Conservation (phyloP, 2,329 filamentous ascomycete genomes). For the Penicillium griseofulvum region DNA sequence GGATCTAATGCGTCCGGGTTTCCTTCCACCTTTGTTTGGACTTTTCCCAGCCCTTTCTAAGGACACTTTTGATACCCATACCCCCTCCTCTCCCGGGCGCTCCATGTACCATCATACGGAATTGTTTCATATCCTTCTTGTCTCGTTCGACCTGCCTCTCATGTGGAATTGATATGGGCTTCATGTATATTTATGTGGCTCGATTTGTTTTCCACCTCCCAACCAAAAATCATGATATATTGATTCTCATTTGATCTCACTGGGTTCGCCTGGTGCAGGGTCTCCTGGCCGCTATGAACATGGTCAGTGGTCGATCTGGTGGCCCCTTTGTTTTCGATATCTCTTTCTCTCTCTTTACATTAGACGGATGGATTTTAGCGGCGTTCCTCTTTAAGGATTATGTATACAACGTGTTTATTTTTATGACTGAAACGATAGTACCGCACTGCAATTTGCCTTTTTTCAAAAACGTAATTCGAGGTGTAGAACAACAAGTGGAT, state of each 20-base stretch:
- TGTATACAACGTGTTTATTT: conserved; percentile 19
- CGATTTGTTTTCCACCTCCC: not conserved
- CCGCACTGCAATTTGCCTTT: not conserved
- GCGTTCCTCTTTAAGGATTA: conserved; percentile 12
- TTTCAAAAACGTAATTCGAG: not conserved
- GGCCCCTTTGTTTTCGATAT: conserved; percentile 1
- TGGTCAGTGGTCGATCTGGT: conserved; percentile 16
- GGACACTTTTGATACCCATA: conserved; percentile 25
- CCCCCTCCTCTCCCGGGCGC: conserved; percentile 13
- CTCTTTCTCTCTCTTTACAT: not conserved
- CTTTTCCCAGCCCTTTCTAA: conserved; percentile 7
- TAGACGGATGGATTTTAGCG: conserved; percentile 14
- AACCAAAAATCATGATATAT: conserved; percentile 7
- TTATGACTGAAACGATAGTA: conserved; percentile 23
- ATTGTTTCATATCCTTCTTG: conserved; percentile 7
- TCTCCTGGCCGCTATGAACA: conserved; percentile 23
- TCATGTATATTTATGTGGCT: not conserved
- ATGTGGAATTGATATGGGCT: not conserved
- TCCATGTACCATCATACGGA: conserved; percentile 22
- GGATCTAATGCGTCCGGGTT: conserved; percentile 5
- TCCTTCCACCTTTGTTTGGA: conserved; percentile 8
- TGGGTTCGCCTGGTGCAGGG: not conserved
- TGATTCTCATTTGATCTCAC: conserved; percentile 1
- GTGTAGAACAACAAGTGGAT: not conserved
- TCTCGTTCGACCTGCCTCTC: not conserved